Percentiles rank a stretch among this genome's conserved stretches.
Evolutionary conservation across 1,284 basidiomycete species (phyloP).

Genomic region (Papiliotrema flavescens): DNA sequence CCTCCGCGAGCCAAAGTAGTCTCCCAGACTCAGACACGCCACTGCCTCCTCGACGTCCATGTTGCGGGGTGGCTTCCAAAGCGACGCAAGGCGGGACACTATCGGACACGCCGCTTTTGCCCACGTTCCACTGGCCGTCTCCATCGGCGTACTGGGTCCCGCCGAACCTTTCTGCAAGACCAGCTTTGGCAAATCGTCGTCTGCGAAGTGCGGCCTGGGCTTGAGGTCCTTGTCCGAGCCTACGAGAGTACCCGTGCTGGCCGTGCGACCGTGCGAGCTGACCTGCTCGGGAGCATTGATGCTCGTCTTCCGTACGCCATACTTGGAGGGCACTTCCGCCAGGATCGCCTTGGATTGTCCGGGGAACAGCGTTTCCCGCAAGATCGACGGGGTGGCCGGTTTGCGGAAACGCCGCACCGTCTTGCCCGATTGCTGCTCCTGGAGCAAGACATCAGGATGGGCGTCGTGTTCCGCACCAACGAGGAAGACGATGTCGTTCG

Average conservation of each 20-base stretch:
- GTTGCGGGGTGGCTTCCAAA: conserved; percentile 34
- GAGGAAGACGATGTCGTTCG: conserved; percentile 35
- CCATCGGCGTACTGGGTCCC: too few relatives aligned
- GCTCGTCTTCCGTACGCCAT: neutral
- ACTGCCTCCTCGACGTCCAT: conserved; percentile 36
- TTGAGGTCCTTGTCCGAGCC: neutral
- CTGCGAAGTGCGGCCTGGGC: neutral
- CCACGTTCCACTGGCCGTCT: too few relatives aligned
- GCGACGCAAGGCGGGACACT: neutral
- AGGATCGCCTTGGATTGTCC: conserved; percentile 12
- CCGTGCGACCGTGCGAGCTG: conserved; percentile 9
- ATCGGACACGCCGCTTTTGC: neutral
- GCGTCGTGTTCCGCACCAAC: conserved; percentile 23
- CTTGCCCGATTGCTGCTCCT: conserved; percentile 9
- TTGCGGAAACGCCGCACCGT: conserved; percentile 30
- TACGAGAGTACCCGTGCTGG: neutral
- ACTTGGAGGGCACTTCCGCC: conserved; percentile 1
- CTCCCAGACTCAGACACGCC: conserved; percentile 35
- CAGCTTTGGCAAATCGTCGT: neutral
- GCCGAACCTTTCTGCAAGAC: neutral
- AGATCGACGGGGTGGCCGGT: conserved; percentile 34
- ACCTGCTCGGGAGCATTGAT: conserved; percentile 14
- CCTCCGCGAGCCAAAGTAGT: conserved; percentile 34
- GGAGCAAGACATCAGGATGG: conserved; percentile 9
- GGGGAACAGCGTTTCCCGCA: conserved; percentile 32